These are phyloP conservation scores for Forsythia viridissima DNA, from an alignment of 257 asterid genomes.

Conservation along the genomic window DNA sequence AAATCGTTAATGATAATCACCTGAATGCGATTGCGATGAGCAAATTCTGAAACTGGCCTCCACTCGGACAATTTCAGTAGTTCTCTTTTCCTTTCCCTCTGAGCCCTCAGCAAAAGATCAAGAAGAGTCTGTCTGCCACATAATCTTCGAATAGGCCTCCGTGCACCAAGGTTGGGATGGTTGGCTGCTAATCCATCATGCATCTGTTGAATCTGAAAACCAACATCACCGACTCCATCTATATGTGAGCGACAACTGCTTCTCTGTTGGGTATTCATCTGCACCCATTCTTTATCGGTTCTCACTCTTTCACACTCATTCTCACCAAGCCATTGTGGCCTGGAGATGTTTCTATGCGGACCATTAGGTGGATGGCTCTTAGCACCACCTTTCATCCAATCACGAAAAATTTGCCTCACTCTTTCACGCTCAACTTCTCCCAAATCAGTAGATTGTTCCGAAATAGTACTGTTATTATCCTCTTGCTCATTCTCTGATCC, in stretches of 20 bases:
- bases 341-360: constrained; percentile 34
- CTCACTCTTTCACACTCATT: constrained; percentile 60
- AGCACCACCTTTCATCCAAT: constrained; percentile 63
- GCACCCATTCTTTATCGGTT: constrained; percentile 55
- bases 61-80: constrained; percentile 53
- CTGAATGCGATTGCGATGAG: constrained; percentile 91
- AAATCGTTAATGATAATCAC: constrained; percentile 29
- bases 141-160: constrained; percentile 61
- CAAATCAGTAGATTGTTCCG: constrained; percentile 64
- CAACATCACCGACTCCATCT: constrained; percentile 44
- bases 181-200: constrained; percentile 42
- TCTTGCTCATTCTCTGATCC: constrained; percentile 48
- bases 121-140: constrained; percentile 90
- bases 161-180: constrained; percentile 36
- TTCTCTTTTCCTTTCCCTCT: constrained; percentile 69
- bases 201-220: constrained; percentile 47
- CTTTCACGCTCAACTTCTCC: constrained; percentile 78
- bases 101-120: constrained; percentile 75
- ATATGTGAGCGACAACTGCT: constrained; percentile 36
- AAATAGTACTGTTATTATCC: constrained; percentile 48
- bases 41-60: constrained; percentile 69
- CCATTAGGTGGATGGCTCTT: constrained; percentile 40
- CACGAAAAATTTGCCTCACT: constrained; percentile 72
- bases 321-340: constrained; percentile 51
- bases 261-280: constrained; percentile 40